These are phyloP conservation scores for Mycena kentingensis DNA, from an alignment of 768 basidiomycete species.

Conservation along the genomic window DNA sequence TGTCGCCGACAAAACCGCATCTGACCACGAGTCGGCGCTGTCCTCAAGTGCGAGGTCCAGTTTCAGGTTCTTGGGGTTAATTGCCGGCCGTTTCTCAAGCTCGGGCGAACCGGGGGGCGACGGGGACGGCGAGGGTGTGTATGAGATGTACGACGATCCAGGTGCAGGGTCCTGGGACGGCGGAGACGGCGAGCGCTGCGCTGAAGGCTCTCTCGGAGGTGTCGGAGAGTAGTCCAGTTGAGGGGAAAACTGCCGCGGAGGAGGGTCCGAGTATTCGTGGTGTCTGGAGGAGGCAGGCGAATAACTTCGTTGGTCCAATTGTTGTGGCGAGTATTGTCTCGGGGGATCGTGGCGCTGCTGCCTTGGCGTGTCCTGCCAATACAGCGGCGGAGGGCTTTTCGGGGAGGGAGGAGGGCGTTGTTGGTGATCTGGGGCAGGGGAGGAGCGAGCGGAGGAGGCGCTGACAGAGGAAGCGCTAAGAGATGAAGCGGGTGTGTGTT, in stretches of 20 bases:
- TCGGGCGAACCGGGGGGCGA: constrained; percentile 7
- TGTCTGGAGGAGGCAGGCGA: not conserved
- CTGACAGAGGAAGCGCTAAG: constrained; percentile 13
- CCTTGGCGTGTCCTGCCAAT: constrained; percentile 10
- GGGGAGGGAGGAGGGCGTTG: constrained; percentile 4
- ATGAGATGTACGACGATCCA: too few relatives aligned
- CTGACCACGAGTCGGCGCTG: constrained; percentile 14
- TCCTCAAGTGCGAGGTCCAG: constrained; percentile 16
- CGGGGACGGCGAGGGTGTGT: not conserved
- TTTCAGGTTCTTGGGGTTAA: constrained; percentile 20
- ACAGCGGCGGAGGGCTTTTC: constrained; percentile 7
- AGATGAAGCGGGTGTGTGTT: constrained; percentile 18
- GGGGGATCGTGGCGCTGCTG: constrained; percentile 1
- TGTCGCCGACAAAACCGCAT: constrained; percentile 20
- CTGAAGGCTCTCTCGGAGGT: not conserved
- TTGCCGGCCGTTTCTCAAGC: not conserved
- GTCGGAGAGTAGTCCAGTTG: not conserved
- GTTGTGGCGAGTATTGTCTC: not conserved
- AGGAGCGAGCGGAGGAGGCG: constrained; percentile 13
- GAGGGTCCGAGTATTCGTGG: not conserved
- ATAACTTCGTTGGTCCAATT: not conserved
- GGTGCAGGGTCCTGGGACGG: not conserved
- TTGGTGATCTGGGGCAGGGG: constrained; percentile 4
- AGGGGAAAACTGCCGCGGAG: not conserved
- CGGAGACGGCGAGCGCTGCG: not conserved